These are phyloP conservation scores for Crithidia thermophila DNA, from an alignment of 208 protist genomes.

Conservation along the genomic window DNA sequence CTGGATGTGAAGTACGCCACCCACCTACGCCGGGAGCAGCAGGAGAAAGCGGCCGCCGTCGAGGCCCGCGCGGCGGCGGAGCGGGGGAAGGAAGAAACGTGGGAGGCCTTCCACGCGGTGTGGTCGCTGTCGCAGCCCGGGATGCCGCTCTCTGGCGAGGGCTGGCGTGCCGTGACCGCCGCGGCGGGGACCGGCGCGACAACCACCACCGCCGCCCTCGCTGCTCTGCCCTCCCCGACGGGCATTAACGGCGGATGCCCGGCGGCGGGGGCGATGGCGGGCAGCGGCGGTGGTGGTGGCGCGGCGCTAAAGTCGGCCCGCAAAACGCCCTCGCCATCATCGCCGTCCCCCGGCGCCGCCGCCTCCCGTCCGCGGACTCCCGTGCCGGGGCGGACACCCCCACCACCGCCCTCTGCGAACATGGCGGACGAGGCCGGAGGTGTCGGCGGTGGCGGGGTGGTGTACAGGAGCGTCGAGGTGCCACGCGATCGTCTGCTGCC, in stretches of 20 bases:
- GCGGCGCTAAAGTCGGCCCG: not conserved
- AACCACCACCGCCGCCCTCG: not conserved
- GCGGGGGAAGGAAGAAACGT: conserved; percentile 23
- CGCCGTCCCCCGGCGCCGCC: not conserved
- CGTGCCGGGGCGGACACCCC: not conserved
- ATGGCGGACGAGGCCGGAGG: not conserved
- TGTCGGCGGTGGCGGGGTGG: not conserved
- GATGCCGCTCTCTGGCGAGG: conserved; percentile 65
- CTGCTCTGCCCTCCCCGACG: not conserved
- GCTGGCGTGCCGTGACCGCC: conserved; percentile 26
- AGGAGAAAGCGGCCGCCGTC: conserved; percentile 11
- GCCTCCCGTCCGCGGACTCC: not conserved
- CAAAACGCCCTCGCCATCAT: not conserved
- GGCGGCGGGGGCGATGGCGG: too few relatives aligned
- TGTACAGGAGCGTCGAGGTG: conserved; percentile 16
- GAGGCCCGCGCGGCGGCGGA: conserved; percentile 11
- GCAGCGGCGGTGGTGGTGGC: too few relatives aligned
- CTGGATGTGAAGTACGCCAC: conserved; percentile 33
- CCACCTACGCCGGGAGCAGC: conserved; percentile 16
- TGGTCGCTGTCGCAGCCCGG: conserved; percentile 59
- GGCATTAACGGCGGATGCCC: too few relatives aligned
- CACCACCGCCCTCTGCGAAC: not conserved
- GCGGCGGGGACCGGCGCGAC: not conserved
- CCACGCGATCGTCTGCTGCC: conserved; percentile 23
- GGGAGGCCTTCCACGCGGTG: conserved; percentile 58